Percentiles rank a stretch among this genome's conserved stretches.
Evolutionary conservation across 2,329 filamentous ascomycete species (phyloP).

Genomic region (Dactylonectria macrodidyma): DNA sequence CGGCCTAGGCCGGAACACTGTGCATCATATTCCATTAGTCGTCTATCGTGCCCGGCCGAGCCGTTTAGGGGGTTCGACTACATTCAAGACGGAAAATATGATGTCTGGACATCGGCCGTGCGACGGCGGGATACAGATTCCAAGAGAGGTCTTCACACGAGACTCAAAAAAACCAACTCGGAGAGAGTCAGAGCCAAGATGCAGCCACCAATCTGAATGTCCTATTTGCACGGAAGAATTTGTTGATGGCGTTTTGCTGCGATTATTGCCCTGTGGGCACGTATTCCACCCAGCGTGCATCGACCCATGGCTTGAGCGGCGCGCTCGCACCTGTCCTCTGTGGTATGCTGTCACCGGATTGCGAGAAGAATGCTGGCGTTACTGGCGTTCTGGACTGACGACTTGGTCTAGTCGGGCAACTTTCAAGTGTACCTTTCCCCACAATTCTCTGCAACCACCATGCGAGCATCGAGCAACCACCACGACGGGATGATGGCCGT

Average conservation of each 20-base stretch:
- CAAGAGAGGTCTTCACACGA: background rate
- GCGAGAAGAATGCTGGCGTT: background rate
- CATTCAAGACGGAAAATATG: background rate
- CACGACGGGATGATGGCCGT: background rate
- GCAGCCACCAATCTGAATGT: background rate
- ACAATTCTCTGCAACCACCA: background rate
- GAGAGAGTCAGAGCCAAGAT: background rate
- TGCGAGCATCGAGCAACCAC: no score
- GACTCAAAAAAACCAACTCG: background rate
- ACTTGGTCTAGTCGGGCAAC: background rate
- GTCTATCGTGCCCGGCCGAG: background rate
- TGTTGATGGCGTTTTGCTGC: background rate
- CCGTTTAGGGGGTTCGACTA: background rate
- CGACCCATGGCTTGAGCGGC: slow-evolving; percentile 36
- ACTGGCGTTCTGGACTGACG: background rate
- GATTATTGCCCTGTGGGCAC: slow-evolving; percentile 32
- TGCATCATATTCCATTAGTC: background rate
- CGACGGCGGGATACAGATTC: background rate
- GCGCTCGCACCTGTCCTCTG: slow-evolving; percentile 38
- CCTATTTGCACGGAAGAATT: slow-evolving; percentile 37
- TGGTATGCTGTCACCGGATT: slow-evolving; percentile 28
- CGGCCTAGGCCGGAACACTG: background rate
- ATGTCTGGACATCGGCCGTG: background rate
- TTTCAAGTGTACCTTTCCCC: background rate
- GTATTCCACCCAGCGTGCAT: slow-evolving; percentile 40